Conservation (phyloP, 108 stramenopile species). For the Fragilariopsis cylindrus region DNA sequence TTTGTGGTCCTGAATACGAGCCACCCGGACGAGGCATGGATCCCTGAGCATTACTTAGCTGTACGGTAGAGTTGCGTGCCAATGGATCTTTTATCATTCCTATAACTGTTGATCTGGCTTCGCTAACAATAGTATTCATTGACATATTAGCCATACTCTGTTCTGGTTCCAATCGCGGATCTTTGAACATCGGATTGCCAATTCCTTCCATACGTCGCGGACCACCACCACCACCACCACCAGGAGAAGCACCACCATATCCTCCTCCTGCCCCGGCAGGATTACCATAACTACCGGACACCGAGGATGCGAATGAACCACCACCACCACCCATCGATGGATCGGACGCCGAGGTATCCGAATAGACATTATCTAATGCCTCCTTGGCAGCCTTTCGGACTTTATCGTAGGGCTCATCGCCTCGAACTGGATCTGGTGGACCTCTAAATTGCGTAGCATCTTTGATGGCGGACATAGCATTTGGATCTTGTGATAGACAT, state of each 20-base stretch:
- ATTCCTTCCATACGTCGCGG: conserved; percentile 82
- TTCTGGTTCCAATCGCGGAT: conserved; percentile 66
- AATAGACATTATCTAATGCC: conserved; percentile 91
- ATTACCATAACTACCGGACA: conserved; percentile 34
- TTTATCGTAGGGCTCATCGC: conserved; percentile 89
- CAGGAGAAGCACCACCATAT: conserved; percentile 20
- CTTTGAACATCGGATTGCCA: conserved; percentile 88
- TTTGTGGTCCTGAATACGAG: conserved; percentile 34
- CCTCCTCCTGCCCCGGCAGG: conserved; percentile 19
- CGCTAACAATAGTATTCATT: conserved; percentile 42
- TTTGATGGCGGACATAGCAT: conserved; percentile 74
- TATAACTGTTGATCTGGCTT: conserved; percentile 66
- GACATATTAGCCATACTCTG: conserved; percentile 29
- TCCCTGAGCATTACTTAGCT: conserved; percentile 10
- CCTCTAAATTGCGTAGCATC: conserved; percentile 88
- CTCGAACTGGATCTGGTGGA: conserved; percentile 92
- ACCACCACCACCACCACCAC: conserved; percentile 18
- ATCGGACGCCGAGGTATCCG: conserved; percentile 54
- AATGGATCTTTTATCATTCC: conserved; percentile 91
- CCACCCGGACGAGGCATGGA: conserved; percentile 40
- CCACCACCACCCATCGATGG: not conserved
- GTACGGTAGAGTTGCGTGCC: conserved; percentile 53
- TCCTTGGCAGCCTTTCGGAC: conserved; percentile 95
- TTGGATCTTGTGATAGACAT: conserved; percentile 75
- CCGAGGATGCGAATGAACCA: conserved; percentile 30